Base-by-base conservation (phyloP, 306 rosid species). In the Cicer cuneatum region DNA sequence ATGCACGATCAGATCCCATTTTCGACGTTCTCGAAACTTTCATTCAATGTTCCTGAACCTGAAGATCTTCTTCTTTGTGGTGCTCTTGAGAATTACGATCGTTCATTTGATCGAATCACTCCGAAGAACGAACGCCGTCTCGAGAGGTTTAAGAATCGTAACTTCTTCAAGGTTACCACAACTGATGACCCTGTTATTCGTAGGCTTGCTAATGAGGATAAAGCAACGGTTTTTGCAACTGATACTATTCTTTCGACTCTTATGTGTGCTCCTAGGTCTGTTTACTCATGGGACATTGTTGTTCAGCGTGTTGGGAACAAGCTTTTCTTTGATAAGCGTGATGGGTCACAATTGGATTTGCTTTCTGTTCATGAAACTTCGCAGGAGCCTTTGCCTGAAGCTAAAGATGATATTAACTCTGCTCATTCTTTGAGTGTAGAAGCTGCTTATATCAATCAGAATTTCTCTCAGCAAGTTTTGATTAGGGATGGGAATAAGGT, bases 1-100 rank as follows among this genome's bases (percentile, higher is more conserved):
- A 93, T 91, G 96, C 93, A 87, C 1, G 98, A 93, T 6, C 97
- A 93, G 88, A 91, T 93, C 69, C 97, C 96, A 0, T 93, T 93
- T 79, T 88, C 94, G 7, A 89, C 97, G 2, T 89, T 93, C 88
- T 89, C 97, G 0, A 93, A 93, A 84, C 94, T 93, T 12, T 93
- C 98, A 7, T 93, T 89, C 83, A 66, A 87, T 0, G 97, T 83
- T 4, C 89, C 94, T 0, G 98, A 93, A 39, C 98, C 98, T 0
- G 91, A 89, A 18, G 98, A 93, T 29, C 91, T 93, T 43, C 90
- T 89, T 2, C 79, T 89, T 39, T 91, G 97, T 41, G 96, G 97
- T 1, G 96, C 83, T 0, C 91, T 93, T 1, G 96, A 93, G 83
- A 85, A 80, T 76, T 93, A 93, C 4, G 98, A 93, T 57, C 87